Conservation (phyloP, 2,329 filamentous ascomycete genomes). For the Exophiala xenobiotica region DNA sequence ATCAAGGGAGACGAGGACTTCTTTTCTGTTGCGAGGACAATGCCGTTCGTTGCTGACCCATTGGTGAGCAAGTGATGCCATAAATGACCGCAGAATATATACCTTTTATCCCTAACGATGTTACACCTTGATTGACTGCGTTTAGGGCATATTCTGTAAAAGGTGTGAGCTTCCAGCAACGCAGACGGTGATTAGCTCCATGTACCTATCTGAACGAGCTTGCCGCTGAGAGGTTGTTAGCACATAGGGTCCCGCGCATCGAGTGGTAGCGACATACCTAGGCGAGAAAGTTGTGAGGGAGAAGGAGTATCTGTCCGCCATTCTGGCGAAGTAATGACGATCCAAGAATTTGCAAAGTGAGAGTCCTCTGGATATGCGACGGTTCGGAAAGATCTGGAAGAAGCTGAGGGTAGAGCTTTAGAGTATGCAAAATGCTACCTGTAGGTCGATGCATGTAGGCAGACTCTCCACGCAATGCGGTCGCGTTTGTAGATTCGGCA, state of each 20-base stretch:
- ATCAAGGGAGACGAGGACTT: conserved; percentile 97
- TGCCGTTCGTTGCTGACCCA: conserved; percentile 84
- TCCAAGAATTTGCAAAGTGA: not conserved
- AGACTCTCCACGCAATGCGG: conserved; percentile 1
- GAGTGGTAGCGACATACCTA: conserved; percentile 64
- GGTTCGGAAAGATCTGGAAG: no score
- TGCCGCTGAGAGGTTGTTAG: conserved; percentile 70
- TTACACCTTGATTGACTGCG: conserved; percentile 98
- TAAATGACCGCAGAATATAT: no score
- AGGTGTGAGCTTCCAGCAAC: conserved; percentile 25
- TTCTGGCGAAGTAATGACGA: conserved; percentile 41
- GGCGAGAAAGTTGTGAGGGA: conserved; percentile 99
- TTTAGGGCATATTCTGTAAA: conserved; percentile 92
- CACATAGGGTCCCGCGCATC: conserved; percentile 28
- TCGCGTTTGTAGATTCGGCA: no score
- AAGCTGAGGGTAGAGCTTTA: no score
- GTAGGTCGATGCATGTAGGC: not conserved
- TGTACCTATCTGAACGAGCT: conserved; percentile 96
- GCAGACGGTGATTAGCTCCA: conserved; percentile 29
- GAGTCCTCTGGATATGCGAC: no score
- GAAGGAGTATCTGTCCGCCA: conserved; percentile 99
- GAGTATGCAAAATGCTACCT: not conserved
- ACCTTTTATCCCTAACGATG: conserved; percentile 98
- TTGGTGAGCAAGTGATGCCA: no score
- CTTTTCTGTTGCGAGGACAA: conserved; percentile 98